Evolutionary conservation across 2,329 filamentous ascomycete species (phyloP), one percentile per base, ranked within the genome.

Genomic region (Torrubiella hemipterigena): DNA sequence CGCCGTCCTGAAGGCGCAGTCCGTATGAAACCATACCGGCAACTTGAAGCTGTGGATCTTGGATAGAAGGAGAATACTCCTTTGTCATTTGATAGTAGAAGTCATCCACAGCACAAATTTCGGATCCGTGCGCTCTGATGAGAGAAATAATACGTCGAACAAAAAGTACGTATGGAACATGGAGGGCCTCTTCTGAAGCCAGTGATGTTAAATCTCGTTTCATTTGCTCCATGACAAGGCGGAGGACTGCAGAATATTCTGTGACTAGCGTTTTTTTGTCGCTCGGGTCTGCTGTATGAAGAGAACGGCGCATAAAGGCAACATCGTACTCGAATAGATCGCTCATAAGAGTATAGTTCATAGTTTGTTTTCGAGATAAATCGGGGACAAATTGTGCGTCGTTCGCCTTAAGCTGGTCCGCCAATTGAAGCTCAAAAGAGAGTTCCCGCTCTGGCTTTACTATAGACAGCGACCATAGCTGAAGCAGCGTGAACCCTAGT

Each of bases 71-170:
- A 4, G 63, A 66, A 46, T 73, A 76, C 34, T 69, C 67, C 22
- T 53, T 58, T 44, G 59, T 70, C 41, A 70, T 66, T 36, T 69
- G 63, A 36, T 67, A 69, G 48, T 69, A 76, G 45, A 68, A 76
- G 3, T 54, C 46, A 41, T 75, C 68, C 4, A 75, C 54, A 1
- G 55, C 49, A 45, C 67, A 70, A 22, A 75, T 59, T 28, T 70
- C 67, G 16, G 61, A 51, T 5, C 61, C 66, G 41, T 74, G 61
- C 1, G 67, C 64, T 44, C 65, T 63, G 42, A 76, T 67, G 17
- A 73, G 50, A 4, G 58, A 59, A 34, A 76, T 61, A 27, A 73
- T 59, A 13, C 55, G 51, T 21, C 63, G 65, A 10, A 70, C 57
- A 41, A 75, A 75, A 1, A 48, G 45, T 29, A 75, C 59, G 40